A percentile compares a stretch with the other conserved stretches of the same genome.
Evolutionary conservation across 2,329 filamentous ascomycete species (phyloP).

Genomic region (Colletotrichum aenigma): DNA sequence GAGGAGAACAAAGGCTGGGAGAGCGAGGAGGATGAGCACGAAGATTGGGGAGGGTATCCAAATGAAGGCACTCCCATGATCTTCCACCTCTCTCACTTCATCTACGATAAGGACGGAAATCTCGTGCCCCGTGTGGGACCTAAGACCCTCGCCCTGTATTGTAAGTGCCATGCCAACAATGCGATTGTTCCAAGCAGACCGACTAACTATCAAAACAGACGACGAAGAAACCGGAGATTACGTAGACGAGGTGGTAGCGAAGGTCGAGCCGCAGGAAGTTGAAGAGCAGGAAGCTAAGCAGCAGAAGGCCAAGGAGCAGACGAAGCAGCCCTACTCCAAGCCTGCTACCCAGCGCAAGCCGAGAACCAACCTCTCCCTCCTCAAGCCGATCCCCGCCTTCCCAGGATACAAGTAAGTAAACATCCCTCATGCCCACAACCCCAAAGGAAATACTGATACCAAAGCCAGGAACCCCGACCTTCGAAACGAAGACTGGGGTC

Average conservation of each 20-base stretch:
- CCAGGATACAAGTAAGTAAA: background rate
- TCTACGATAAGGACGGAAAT: background rate
- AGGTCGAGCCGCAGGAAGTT: background rate
- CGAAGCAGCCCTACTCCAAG: background rate
- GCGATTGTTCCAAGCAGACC: background rate
- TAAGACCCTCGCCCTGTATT: background rate
- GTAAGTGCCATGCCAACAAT: background rate
- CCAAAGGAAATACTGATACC: rapidly evolving
- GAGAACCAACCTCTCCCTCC: background rate
- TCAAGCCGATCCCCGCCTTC: background rate
- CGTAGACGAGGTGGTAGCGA: background rate
- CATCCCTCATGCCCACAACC: background rate
- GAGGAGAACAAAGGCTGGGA: no score
- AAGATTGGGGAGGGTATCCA: no score
- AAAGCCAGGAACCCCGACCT: background rate
- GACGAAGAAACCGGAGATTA: background rate
- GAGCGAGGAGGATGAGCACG: no score
- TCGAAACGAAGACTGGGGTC: background rate
- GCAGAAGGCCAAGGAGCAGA: rapidly evolving
- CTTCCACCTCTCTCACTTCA: no score
- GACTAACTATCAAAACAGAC: background rate
- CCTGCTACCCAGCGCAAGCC: background rate
- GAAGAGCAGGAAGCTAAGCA: background rate
- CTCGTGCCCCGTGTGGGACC: background rate
- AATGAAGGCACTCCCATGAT: no score